A percentile compares a stretch with the other conserved stretches of the same genome.
These are phyloP conservation scores for Podosphaera fusca DNA, from an alignment of 2,329 filamentous ascomycete genomes.

Conservation along the genomic window DNA sequence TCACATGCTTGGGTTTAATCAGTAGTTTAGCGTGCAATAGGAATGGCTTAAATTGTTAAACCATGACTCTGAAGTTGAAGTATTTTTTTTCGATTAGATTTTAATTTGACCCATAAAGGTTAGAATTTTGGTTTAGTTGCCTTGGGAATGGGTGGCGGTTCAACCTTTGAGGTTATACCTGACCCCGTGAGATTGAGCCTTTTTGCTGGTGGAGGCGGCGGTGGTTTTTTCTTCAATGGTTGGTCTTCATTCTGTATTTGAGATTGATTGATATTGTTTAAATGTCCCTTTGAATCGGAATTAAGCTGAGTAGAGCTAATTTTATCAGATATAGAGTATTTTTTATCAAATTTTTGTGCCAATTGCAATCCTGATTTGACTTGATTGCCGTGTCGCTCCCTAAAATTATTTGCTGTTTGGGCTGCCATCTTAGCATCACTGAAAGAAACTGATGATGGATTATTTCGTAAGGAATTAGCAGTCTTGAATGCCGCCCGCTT, in stretches of 20 bases:
- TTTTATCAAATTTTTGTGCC: constrained; percentile 15
- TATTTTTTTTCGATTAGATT: neutral
- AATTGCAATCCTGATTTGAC: constrained; percentile 27
- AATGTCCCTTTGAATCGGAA: constrained; percentile 2
- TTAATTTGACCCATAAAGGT: neutral
- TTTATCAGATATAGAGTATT: constrained; percentile 16
- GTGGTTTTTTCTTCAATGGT: constrained; percentile 15
- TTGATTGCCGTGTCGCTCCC: constrained; percentile 35
- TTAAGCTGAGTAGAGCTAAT: constrained; percentile 8
- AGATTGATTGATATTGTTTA: constrained; percentile 3
- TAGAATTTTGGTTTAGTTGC: constrained; percentile 15
- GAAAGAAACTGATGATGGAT: constrained; percentile 27
- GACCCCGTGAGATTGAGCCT: constrained; percentile 4
- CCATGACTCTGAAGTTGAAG: too few relatives aligned
- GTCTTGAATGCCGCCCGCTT: constrained; percentile 31
- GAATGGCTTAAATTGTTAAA: too few relatives aligned
- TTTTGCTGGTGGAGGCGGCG: constrained; percentile 16
- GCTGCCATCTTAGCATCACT: constrained; percentile 26
- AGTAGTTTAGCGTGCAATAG: too few relatives aligned
- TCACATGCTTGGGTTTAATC: too few relatives aligned
- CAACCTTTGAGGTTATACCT: constrained; percentile 2
- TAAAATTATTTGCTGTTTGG: constrained; percentile 32
- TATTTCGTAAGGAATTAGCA: constrained; percentile 24
- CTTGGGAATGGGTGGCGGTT: constrained; percentile 12
- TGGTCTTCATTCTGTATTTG: constrained; percentile 6